Evolutionary conservation across 164 flowering plant genomes (phyloP).

Genomic region (Saururus chinensis): DNA sequence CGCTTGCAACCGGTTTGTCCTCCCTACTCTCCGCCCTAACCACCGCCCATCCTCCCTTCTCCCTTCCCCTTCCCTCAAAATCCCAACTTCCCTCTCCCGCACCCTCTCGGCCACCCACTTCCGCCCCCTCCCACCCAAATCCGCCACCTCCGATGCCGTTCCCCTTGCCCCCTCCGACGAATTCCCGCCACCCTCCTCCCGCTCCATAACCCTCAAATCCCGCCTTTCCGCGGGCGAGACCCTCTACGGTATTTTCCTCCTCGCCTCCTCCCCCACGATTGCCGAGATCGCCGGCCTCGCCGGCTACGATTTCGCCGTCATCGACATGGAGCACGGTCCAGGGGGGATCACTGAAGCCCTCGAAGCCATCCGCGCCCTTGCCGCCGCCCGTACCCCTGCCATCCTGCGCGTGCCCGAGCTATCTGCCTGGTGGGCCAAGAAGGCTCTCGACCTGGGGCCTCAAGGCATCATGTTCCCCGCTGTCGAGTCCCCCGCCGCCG

Average conservation of each 20-base stretch:
- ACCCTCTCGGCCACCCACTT: not conserved
- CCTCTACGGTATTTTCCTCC: constrained; percentile 83
- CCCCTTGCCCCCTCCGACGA: constrained; percentile 3
- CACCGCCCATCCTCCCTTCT: not conserved
- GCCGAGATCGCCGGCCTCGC: constrained; percentile 81
- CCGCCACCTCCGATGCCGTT: constrained; percentile 16
- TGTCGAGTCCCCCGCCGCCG: constrained; percentile 51
- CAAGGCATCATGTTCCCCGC: constrained; percentile 94
- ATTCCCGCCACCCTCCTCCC: not conserved
- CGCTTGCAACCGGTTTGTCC: not conserved
- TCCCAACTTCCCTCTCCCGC: not conserved
- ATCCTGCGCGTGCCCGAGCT: constrained; percentile 70
- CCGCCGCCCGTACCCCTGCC: constrained; percentile 52
- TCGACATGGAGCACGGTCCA: constrained; percentile 91
- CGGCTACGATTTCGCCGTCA: constrained; percentile 83
- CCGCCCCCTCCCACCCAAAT: constrained; percentile 8
- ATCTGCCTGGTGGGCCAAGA: constrained; percentile 69
- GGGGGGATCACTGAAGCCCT: constrained; percentile 74
- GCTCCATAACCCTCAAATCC: constrained; percentile 41
- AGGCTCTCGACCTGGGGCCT: constrained; percentile 89
- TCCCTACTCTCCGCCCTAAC: not conserved
- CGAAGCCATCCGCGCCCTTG: constrained; percentile 63
- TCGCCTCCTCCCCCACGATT: constrained; percentile 72
- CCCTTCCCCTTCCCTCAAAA: not conserved
- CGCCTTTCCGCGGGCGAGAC: constrained; percentile 65